Evolutionary conservation across 495 filamentous ascomycete species (phyloP), one percentile per base, ranked within the genome.

Genomic region (Talaromyces nanjingensis): DNA sequence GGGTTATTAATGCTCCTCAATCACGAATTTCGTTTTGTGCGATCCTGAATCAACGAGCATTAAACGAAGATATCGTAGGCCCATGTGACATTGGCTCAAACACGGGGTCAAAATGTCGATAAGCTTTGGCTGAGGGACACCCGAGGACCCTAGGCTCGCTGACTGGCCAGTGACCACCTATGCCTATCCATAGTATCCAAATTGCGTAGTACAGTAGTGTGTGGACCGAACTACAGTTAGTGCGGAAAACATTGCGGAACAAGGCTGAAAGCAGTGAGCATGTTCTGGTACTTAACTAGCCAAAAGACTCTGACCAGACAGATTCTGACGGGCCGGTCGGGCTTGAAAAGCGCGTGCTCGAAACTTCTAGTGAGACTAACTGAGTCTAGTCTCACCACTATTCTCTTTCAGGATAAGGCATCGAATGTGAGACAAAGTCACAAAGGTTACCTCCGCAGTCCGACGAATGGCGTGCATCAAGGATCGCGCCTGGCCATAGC

Each of bases 381-480:
- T 20, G n/a, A 20, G 45, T 20, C n/a, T 49, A 18, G 53, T 56
- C 24, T 27, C 53, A 27, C 11, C 4, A 16, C 22, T 22, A 56
- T 27, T 16, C 27, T 22, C 22, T 16, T 29, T 29, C 24, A 56
- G 53, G 53, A 29, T 56, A 27, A 6, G 22, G 12, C 27, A 11
- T 56, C 22, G 22, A 56, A 59, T 59, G 18, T 59, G 31, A 37
- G 56, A 59, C 56, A 31, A 33, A 33, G 12, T 37, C 27, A 34
- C 56, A 34, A 34, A 59, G 27, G n/a, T 2, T 3, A 37, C 33
- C 18, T 59, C 56, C 56, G 29, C 56, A 59, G 14, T 24, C 53
- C 55, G 55, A 58, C 18, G 56, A 59, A 59, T 59, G 56, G 56
- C 56, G 31, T 59, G 56, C 56, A 59, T 56, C 53, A 24, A 4